Conservation (phyloP, 73 alveolate species). For the Halteria grandinella region DNA sequence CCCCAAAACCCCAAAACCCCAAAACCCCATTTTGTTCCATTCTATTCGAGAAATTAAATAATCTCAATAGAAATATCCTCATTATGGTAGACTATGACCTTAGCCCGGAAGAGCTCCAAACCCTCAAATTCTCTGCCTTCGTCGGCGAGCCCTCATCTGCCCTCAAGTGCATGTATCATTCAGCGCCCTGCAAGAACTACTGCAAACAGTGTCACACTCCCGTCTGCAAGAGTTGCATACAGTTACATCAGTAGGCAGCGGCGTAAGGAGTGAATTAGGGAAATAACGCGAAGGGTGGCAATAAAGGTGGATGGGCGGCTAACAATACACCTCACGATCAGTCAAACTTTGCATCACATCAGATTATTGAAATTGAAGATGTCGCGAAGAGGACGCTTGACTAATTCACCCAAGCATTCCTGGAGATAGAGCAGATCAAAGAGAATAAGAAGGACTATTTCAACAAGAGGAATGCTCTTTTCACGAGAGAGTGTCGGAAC, state of each 20-base stretch:
- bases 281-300: not conserved
- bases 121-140: constrained; percentile 14
- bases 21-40: too few species aligned
- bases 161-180: constrained; percentile 9
- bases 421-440: not conserved
- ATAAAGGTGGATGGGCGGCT: too few species aligned
- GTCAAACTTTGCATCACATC: not conserved
- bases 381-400: constrained; percentile 20
- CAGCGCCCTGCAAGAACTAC: constrained; percentile 19
- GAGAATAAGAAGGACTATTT: not conserved
- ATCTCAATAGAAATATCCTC: too few species aligned
- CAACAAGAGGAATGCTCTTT: not conserved
- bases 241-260: not conserved
- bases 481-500: not conserved
- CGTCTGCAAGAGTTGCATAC: constrained; percentile 12
- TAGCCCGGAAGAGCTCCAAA: constrained; percentile 5
- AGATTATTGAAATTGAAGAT: constrained; percentile 4
- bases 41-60: too few species aligned
- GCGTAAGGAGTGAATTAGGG: too few species aligned
- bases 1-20: too few species aligned
- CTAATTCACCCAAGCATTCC: not conserved
- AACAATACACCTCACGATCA: too few species aligned
- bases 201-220: constrained; percentile 38
- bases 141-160: constrained; percentile 30
- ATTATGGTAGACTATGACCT: too few species aligned